phyloP scores from a whole-genome alignment of 1,284 basidiomycete genomes.

The Boletus hoseneyae region DNA sequence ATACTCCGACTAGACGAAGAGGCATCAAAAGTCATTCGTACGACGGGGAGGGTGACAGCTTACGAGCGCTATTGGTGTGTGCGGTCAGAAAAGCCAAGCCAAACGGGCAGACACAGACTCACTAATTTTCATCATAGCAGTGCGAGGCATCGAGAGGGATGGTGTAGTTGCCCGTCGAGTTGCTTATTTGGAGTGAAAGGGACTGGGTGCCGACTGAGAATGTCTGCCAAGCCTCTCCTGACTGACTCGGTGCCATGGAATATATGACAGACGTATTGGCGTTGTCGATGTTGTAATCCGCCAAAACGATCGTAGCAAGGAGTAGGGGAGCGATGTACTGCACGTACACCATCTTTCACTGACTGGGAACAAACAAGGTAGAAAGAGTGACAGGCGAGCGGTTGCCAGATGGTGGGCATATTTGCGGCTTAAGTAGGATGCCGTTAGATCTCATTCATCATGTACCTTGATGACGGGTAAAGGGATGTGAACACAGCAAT shows the following conservation, averaged over 20 bases:
- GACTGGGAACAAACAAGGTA: background rate
- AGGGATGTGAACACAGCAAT: background rate
- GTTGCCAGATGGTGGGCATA: background rate
- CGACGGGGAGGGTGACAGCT: background rate
- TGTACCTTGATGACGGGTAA: background rate
- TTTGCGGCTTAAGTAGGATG: background rate
- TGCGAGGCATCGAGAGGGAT: constrained; percentile 18
- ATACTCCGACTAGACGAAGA: constrained; percentile 18
- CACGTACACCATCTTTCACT: constrained; percentile 5
- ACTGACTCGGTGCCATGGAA: constrained; percentile 15
- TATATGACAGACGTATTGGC: constrained; percentile 20
- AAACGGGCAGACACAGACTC: constrained; percentile 1
- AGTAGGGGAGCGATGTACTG: constrained; percentile 12
- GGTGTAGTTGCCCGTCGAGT: constrained; percentile 23
- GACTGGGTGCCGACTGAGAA: constrained; percentile 9
- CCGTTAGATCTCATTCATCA: background rate
- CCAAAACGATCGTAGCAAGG: constrained; percentile 10
- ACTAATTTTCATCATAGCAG: constrained; percentile 28
- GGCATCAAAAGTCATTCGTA: background rate
- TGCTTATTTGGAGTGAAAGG: constrained; percentile 10
- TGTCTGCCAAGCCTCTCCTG: constrained; percentile 14
- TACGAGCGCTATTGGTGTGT: constrained; percentile 15
- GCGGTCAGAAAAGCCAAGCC: constrained; percentile 2
- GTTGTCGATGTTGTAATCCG: constrained; percentile 25
- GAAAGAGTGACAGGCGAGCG: background rate